Base-by-base conservation (phyloP, 345 rosid species). In the Rhodomyrtus tomentosa region DNA sequence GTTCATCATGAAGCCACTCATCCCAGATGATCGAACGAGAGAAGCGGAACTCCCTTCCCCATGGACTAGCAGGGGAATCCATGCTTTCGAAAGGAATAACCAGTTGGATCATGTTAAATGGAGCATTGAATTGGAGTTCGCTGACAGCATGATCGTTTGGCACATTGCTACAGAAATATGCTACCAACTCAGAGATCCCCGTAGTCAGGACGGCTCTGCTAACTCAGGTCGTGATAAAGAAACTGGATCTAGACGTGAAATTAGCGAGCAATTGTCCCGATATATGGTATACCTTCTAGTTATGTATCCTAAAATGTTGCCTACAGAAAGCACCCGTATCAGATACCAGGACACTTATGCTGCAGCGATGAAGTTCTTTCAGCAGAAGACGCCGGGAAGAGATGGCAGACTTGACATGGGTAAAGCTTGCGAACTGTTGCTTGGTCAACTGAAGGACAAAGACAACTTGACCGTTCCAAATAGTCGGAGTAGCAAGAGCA, bases 281-380 rank as follows among this genome's bases (percentile, higher is more conserved):
- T 92, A 92, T 82, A 87, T 92, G 92, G 81, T 89, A 81, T 89
- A 91, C 84, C 55, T 92, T 38, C 54, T 87, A 48, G 73, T 88
- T 4, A 82, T 81, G 50, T 80, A 83, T 6, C 83, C 87, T 38
- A 7, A 24, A 4, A 90, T 92, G 95, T 82, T 83, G 24, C 88
- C 91, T 0, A 87, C 82, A 24, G 91, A 90, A 5, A 88, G 88
- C 38, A 90, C 86, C 3, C 85, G 83, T 12, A 80, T 89, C 32
- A 84, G 86, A 54, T 87, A 79, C 29, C 56, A 76, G 54, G 92
- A 91, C 72, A 88, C 91, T 7, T 68, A 81, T 24, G 74, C 85
- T 5, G 79, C 86, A 80, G 90, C 88, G 32, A 42, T 32, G 2
- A 59, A 62, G 59, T 89, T 89, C 55, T 85, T 90, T 15, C 8